phyloP scores from a whole-genome alignment of 2,329 filamentous ascomycete genomes.

The Tolypocladium inflatum region DNA sequence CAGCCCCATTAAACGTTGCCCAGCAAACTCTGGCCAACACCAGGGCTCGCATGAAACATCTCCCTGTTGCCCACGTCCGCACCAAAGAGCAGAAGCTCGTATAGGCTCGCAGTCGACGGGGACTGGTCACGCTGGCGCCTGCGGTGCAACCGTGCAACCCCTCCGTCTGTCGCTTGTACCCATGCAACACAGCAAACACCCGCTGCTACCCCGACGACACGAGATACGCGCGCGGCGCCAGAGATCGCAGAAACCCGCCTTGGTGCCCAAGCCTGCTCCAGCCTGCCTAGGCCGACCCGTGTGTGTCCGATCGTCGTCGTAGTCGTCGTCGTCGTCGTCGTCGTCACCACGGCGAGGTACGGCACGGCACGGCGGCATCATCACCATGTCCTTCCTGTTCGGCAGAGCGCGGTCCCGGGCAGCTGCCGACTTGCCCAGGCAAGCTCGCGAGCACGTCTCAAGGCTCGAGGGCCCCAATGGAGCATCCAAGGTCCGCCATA shows the following conservation, averaged over 20 bases:
- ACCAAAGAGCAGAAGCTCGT: not conserved
- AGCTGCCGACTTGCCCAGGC: slow-evolving; percentile 43
- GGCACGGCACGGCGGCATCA: not conserved
- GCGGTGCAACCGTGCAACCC: not conserved
- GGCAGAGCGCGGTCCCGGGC: slow-evolving; percentile 41
- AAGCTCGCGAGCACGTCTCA: slow-evolving; percentile 44
- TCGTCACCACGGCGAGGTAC: not conserved
- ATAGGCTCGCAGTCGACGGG: not conserved
- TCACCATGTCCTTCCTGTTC: slow-evolving; percentile 45
- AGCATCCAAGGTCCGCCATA: slow-evolving; percentile 32
- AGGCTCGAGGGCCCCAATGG: slow-evolving; percentile 41
- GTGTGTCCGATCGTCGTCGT: not conserved
- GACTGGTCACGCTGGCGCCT: not conserved
- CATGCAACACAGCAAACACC: not conserved
- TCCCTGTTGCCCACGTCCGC: not conserved
- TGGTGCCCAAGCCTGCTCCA: not conserved
- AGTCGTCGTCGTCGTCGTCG: not conserved
- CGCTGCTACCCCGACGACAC: not conserved
- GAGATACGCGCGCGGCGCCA: not conserved
- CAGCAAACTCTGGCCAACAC: not conserved
- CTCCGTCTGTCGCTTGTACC: not conserved
- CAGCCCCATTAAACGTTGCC: not conserved
- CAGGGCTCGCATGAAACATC: not conserved
- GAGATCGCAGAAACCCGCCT: not conserved
- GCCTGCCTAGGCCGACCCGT: not conserved